Conservation (phyloP, 495 filamentous ascomycete genomes). For the Podospora australis region DNA sequence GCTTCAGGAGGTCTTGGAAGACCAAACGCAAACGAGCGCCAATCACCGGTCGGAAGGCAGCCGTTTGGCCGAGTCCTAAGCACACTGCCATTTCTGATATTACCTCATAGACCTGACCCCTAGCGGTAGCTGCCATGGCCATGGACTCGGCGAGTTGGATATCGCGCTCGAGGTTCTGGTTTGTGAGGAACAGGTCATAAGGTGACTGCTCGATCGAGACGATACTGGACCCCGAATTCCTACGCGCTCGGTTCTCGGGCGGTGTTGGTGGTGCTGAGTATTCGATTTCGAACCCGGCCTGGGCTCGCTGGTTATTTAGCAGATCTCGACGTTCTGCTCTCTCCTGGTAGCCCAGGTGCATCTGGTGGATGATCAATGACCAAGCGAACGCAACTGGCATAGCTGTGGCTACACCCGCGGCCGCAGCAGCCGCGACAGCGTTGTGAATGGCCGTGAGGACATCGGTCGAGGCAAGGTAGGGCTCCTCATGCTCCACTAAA, state of each 20-base stretch:
- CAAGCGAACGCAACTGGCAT: conserved; percentile 69
- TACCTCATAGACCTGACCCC: conserved; percentile 54
- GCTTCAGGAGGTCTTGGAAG: conserved; percentile 60
- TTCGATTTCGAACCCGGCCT: conserved; percentile 45
- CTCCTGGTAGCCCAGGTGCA: conserved; percentile 53
- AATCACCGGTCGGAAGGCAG: conserved; percentile 40
- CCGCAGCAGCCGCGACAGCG: conserved; percentile 48
- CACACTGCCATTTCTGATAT: conserved; percentile 50
- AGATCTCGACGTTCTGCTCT: conserved; percentile 54
- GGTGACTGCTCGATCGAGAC: conserved; percentile 43
- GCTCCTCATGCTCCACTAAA: conserved; percentile 35
- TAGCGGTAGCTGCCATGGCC: conserved; percentile 47
- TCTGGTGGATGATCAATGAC: conserved; percentile 64
- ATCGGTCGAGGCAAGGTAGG: conserved; percentile 57
- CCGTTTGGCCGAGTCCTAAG: conserved; percentile 38
- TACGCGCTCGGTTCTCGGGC: conserved; percentile 25
- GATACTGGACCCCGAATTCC: conserved; percentile 46
- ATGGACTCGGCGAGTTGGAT: conserved; percentile 29
- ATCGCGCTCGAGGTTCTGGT: conserved; percentile 34
- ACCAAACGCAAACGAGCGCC: conserved; percentile 49
- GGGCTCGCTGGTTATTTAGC: conserved; percentile 56
- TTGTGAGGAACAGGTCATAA: conserved; percentile 42
- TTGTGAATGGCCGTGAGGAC: conserved; percentile 60
- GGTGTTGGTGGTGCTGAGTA: conserved; percentile 25
- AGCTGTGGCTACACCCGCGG: conserved; percentile 41